These are phyloP conservation scores for Lepiota brunneoincarnata DNA, from an alignment of 768 basidiomycete genomes.

Conservation along the genomic window DNA sequence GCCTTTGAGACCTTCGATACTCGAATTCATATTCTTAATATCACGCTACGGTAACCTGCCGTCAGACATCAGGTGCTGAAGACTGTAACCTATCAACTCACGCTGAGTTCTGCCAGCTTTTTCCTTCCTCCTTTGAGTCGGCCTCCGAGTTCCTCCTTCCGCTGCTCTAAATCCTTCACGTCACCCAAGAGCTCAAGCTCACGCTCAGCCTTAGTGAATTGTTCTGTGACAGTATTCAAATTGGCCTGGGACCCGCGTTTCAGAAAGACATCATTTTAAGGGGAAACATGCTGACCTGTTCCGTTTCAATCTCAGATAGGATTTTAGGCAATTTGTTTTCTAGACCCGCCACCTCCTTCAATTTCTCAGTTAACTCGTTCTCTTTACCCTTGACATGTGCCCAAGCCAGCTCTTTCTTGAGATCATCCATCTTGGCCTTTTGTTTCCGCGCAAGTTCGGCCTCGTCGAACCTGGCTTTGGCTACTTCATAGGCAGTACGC, in stretches of 20 bases:
- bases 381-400: slow-evolving; percentile 75
- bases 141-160: slow-evolving; percentile 44
- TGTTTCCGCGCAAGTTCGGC: slow-evolving; percentile 74
- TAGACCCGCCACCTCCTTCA: slow-evolving; percentile 33
- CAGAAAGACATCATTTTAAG: not conserved
- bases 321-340: slow-evolving; percentile 36
- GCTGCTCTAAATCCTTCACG: slow-evolving; percentile 27
- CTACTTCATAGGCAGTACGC: slow-evolving; percentile 52
- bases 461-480: slow-evolving; percentile 60
- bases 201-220: slow-evolving; percentile 29
- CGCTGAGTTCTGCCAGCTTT: slow-evolving; percentile 41
- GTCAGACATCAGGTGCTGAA: not conserved
- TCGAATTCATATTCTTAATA: slow-evolving; percentile 46
- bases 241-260: slow-evolving; percentile 20
- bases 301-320: slow-evolving; percentile 27
- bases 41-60: slow-evolving; percentile 37
- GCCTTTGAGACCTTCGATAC: slow-evolving; percentile 27
- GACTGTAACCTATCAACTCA: slow-evolving; percentile 22
- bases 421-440: slow-evolving; percentile 60
- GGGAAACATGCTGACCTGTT: slow-evolving; percentile 26
- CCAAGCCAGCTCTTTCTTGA: slow-evolving; percentile 87
- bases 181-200: slow-evolving; percentile 28
- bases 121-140: slow-evolving; percentile 46
- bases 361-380: slow-evolving; percentile 43
- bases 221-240: slow-evolving; percentile 27